A percentile compares a stretch with the other conserved stretches of the same genome.
phyloP scores from a whole-genome alignment of 225 moss, liverwort and hornwort species.

The Neckera pumila region DNA sequence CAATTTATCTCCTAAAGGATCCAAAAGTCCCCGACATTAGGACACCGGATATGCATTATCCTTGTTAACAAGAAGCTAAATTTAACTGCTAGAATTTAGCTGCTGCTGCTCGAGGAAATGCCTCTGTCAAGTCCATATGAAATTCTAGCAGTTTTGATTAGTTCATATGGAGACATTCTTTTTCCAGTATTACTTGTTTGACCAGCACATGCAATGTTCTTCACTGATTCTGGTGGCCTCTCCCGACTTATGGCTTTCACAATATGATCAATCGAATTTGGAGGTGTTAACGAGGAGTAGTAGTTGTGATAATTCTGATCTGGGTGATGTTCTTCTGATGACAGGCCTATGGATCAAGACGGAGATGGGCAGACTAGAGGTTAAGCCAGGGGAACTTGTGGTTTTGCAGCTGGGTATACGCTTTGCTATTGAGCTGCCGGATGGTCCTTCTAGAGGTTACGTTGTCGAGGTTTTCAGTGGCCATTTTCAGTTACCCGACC shows the following conservation, averaged over 20 bases:
- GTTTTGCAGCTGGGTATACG: conserved; percentile 79
- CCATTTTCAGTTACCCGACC: conserved; percentile 91
- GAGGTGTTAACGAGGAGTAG: neutral
- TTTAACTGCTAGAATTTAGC: neutral
- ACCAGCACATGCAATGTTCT: neutral
- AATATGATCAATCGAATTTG: neutral
- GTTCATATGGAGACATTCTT: too few species aligned
- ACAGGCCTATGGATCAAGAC: conserved; percentile 87
- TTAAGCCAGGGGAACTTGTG: conserved; percentile 77
- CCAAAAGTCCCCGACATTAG: neutral
- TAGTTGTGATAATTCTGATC: neutral
- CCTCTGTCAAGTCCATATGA: neutral
- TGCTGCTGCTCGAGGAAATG: neutral
- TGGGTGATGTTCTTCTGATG: neutral
- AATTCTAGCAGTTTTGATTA: neutral
- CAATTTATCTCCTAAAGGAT: neutral
- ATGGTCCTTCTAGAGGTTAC: conserved; percentile 89
- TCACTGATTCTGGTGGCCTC: neutral
- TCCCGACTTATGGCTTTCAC: neutral
- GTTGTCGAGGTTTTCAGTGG: conserved; percentile 83
- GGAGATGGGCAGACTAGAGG: conserved; percentile 80
- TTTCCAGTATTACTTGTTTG: neutral
- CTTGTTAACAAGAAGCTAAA: neutral
- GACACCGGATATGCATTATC: neutral
- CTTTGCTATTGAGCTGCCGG: conserved; percentile 74